A percentile compares a stretch with the other conserved stretches of the same genome.
phyloP scores from a whole-genome alignment of 2,329 filamentous ascomycete genomes.

The Colletotrichum sp. region DNA sequence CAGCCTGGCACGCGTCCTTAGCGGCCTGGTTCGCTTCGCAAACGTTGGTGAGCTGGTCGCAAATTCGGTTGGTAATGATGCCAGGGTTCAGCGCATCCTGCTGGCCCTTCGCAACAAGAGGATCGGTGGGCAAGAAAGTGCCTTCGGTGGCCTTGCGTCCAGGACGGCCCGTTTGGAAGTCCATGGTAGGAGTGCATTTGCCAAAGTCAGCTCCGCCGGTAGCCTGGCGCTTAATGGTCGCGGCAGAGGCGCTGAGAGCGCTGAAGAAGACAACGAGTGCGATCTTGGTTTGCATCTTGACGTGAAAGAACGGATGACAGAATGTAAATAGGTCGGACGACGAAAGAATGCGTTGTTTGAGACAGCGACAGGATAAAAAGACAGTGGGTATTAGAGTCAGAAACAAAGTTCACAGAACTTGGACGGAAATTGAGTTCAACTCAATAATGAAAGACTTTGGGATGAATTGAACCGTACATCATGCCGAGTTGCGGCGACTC shows the following conservation, averaged over 20 bases:
- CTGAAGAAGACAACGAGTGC: neutral
- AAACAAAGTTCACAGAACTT: constrained; percentile 7
- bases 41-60: constrained; percentile 64
- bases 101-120: constrained; percentile 59
- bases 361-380: neutral
- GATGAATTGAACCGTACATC: neutral
- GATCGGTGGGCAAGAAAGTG: constrained; percentile 64
- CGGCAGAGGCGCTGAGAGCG: constrained; percentile 6
- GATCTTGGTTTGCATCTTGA: constrained; percentile 2
- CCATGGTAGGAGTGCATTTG: constrained; percentile 53
- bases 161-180: constrained; percentile 59
- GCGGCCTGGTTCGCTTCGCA: constrained; percentile 62
- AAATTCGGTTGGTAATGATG: constrained; percentile 68
- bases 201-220: constrained; percentile 50
- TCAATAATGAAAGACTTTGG: neutral
- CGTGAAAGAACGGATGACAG: neutral
- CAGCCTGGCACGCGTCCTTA: constrained; percentile 50
- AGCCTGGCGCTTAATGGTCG: neutral
- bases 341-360: neutral
- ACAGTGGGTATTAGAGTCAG: neutral
- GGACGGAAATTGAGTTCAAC: neutral
- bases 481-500: neutral
- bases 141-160: constrained; percentile 57
- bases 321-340: neutral
- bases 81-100: constrained; percentile 65